Evolutionary conservation across 1,284 basidiomycete genomes (phyloP).

Genomic region (Puccinia sorghi): DNA sequence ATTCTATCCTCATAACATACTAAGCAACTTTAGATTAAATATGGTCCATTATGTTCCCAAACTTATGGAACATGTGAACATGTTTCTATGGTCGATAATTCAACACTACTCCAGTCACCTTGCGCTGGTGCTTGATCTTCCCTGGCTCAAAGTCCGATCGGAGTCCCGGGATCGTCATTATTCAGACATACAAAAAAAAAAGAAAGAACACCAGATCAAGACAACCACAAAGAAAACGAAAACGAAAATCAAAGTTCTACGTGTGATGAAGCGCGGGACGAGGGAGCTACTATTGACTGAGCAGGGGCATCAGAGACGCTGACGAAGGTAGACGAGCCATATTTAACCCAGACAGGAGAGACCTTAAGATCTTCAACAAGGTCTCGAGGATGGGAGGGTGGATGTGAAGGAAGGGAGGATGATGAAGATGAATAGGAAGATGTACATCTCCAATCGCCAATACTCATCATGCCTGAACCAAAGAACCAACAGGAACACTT

Average conservation of each 20-base stretch:
- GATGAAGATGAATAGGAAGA: neutral
- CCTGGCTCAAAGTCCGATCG: no score
- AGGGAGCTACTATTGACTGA: neutral
- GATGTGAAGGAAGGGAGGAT: neutral
- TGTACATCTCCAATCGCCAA: constrained; percentile 22
- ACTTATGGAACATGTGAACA: no score
- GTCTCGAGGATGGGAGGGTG: neutral
- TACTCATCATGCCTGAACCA: neutral
- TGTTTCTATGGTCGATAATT: no score
- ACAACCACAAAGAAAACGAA: neutral
- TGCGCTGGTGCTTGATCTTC: no score
- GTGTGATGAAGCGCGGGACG: neutral
- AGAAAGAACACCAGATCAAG: neutral
- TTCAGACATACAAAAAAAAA: neutral
- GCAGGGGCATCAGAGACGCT: neutral
- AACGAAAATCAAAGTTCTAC: neutral
- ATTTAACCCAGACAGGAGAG: neutral
- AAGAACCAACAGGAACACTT: constrained; percentile 18
- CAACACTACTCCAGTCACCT: no score
- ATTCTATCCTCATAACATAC: no score
- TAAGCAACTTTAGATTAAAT: no score
- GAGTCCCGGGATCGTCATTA: no score
- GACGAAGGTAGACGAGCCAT: neutral
- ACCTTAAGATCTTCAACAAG: neutral
- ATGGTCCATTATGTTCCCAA: no score